Base-by-base conservation (phyloP, 2,329 filamentous ascomycete species). In the Mycogone perniciosa region DNA sequence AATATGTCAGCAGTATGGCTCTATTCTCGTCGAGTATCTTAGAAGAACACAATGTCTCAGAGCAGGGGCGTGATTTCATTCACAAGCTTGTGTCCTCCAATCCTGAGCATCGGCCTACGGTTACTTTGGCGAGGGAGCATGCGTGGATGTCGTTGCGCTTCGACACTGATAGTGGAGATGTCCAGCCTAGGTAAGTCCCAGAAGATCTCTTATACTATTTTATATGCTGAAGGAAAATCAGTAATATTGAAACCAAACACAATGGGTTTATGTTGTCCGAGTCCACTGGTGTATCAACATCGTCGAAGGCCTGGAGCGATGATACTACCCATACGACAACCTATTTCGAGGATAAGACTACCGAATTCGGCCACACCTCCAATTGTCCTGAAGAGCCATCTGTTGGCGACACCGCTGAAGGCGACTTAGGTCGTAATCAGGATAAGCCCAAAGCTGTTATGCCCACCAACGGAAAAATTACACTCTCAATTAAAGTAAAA, bases 301-400 rank as follows among this genome's bases (percentile, higher is more conserved):
- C 44, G 27, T 46, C 44, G 4, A 46, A 46, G 35, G 33, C 44
- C n/a, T 46, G 44, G 44, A 46, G 44, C 20, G 27, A 34, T 5
- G 20, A 20, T 5, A 3, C 40, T 42, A 42, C 40, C 3, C 5
- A 42, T 42, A 42, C 6, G 4, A 42, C 5, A 26, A 42, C 9
- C 29, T 11, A 20, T 8, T 6, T 5, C 9, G n/a, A 20, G 13
- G 20, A 4, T 8, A 26, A 4, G 27, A 11, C 27, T 3, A 4
- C 20, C 27, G 11, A 26, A 8, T 42, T 10, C 6, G 26, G 11
- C 5, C 4, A 29, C 1, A 30, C 9, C 11, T 42, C 40, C 5
- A 42, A 29, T 29, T 29, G 10, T 30, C 20, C 13, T 26, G n/a
- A 7, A 27, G n/a, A 26, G 20, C 4, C 20, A n/a, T 7, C 11